phyloP scores from a whole-genome alignment of 2,329 filamentous ascomycete species.

The Hypoxylon rubiginosum region DNA sequence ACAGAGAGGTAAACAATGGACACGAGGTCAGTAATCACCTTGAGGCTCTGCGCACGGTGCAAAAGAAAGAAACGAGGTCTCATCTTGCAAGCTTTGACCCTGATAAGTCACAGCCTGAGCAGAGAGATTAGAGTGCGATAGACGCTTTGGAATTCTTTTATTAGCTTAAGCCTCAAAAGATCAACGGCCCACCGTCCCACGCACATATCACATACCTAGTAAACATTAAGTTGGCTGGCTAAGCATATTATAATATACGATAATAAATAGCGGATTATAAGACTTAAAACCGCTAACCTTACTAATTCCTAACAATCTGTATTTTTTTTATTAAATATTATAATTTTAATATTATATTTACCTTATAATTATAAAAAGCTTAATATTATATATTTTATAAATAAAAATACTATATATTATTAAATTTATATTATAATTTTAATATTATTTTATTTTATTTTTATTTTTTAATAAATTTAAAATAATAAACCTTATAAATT shows the following conservation, averaged over 20 bases:
- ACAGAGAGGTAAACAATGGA: neutral
- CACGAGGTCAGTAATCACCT: slow-evolving; percentile 3
- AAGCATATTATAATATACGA: slow-evolving; percentile 11
- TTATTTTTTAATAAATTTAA: too few relatives aligned
- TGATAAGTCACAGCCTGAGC: neutral
- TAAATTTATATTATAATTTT: too few relatives aligned
- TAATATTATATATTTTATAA: too few relatives aligned
- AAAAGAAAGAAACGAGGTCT: slow-evolving; percentile 13
- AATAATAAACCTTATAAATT: too few relatives aligned
- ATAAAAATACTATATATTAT: too few relatives aligned
- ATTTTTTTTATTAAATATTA: too few relatives aligned
- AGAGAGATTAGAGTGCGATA: slow-evolving; percentile 20
- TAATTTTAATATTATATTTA: too few relatives aligned
- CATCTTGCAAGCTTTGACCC: slow-evolving; percentile 25
- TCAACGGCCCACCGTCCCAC: slow-evolving; percentile 20
- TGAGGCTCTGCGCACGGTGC: slow-evolving; percentile 21
- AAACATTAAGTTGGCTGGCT: neutral
- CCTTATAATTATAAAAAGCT: too few relatives aligned
- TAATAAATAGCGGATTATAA: too few relatives aligned
- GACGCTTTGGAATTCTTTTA: slow-evolving; percentile 24
- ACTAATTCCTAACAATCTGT: too few relatives aligned
- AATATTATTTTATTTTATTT: too few relatives aligned
- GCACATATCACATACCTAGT: neutral
- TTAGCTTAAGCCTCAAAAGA: slow-evolving; percentile 37
- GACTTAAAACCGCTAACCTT: too few relatives aligned